These are phyloP conservation scores for Oenanthe sinensis DNA, from an alignment of 129 eudicot species.

Conservation along the genomic window DNA sequence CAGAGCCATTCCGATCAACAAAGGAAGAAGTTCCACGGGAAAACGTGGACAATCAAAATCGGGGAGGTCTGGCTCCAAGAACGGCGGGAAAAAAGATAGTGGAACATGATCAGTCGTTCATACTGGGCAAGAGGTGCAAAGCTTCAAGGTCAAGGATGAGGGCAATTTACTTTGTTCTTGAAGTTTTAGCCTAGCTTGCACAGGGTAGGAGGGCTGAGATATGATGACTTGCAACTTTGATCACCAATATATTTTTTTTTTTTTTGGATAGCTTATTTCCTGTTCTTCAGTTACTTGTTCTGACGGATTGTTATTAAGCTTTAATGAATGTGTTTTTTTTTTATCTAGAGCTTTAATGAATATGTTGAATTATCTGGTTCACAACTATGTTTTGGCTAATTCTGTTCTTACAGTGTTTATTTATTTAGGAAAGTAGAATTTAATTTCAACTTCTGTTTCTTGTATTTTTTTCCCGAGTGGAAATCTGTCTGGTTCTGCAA, in stretches of 20 bases:
- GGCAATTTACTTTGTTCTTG: background rate
- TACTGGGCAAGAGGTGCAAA: slow-evolving; percentile 61
- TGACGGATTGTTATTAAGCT: background rate
- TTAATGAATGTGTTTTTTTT: background rate
- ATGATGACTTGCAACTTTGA: background rate
- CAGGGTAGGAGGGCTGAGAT: background rate
- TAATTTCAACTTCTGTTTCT: too few species aligned
- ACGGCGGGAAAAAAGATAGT: slow-evolving; percentile 22
- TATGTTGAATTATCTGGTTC: background rate
- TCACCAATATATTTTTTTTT: background rate
- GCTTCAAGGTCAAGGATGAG: slow-evolving; percentile 78
- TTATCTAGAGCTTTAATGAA: background rate
- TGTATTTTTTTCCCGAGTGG: too few species aligned
- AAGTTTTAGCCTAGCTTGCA: slow-evolving; percentile 7
- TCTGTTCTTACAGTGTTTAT: too few species aligned
- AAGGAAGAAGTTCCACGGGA: slow-evolving; percentile 32
- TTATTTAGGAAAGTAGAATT: too few species aligned
- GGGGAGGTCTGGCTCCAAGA: slow-evolving; percentile 38
- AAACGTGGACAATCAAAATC: slow-evolving; percentile 31
- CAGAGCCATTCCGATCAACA: slow-evolving; percentile 27
- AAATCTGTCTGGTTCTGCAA: too few species aligned
- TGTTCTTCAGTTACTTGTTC: background rate
- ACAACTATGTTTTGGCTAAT: too few species aligned
- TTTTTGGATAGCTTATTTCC: background rate
- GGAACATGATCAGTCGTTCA: slow-evolving; percentile 14